phyloP scores from a whole-genome alignment of 2,329 filamentous ascomycete species.

The Aspergillus tanneri region DNA sequence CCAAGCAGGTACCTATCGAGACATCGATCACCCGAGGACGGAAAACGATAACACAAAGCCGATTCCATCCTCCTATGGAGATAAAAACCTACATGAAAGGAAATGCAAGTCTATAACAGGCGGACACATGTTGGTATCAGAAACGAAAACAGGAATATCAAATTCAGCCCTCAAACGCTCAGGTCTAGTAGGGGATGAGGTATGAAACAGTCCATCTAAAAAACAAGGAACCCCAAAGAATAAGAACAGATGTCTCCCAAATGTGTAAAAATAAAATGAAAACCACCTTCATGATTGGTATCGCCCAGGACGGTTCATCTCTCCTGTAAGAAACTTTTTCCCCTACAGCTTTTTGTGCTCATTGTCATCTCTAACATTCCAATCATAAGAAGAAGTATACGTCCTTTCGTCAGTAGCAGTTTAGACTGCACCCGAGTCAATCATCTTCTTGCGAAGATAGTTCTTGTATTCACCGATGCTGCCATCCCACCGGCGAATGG shows the following conservation, averaged over 20 bases:
- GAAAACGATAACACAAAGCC: too few relatives aligned
- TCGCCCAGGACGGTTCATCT: slow-evolving; percentile 25
- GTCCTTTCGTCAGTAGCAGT: slow-evolving; percentile 4
- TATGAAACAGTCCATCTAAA: slow-evolving; percentile 28
- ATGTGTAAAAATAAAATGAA: slow-evolving; percentile 14
- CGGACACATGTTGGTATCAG: too few relatives aligned
- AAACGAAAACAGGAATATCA: slow-evolving; percentile 8
- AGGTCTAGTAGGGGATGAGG: slow-evolving; percentile 22
- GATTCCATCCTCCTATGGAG: too few relatives aligned
- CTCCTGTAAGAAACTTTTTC: slow-evolving; percentile 24
- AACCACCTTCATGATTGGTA: too few relatives aligned
- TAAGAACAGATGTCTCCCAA: slow-evolving; percentile 22
- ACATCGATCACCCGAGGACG: too few relatives aligned
- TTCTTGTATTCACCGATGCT: slow-evolving; percentile 95
- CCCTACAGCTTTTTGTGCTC: slow-evolving; percentile 17
- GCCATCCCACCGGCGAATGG: slow-evolving; percentile 84
- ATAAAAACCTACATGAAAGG: too few relatives aligned
- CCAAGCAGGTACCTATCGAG: too few relatives aligned
- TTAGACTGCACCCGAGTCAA: slow-evolving; percentile 80
- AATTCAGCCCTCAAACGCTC: slow-evolving; percentile 22
- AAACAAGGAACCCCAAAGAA: slow-evolving; percentile 19
- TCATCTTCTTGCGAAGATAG: slow-evolving; percentile 98
- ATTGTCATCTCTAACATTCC: slow-evolving; percentile 33
- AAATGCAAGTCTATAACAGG: too few relatives aligned
- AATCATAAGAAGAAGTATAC: slow-evolving; percentile 27